Percentiles rank a stretch among this genome's conserved stretches.
Conservation (phyloP, 2,329 filamentous ascomycete genomes). For the Chaetomiaceae sp. region DNA sequence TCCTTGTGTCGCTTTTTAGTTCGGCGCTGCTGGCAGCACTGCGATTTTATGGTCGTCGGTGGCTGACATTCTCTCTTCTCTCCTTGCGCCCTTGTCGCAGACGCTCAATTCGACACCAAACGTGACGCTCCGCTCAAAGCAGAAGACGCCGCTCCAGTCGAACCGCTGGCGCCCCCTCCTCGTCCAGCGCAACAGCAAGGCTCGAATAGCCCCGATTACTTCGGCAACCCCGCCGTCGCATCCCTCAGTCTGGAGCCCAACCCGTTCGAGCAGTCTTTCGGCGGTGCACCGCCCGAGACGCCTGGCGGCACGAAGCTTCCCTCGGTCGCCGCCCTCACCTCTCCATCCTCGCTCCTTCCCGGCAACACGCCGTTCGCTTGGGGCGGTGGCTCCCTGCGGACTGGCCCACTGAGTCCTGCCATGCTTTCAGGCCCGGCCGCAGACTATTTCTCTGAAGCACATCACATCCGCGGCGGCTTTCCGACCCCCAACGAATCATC, state of each 20-base stretch:
- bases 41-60: slow-evolving; percentile 16
- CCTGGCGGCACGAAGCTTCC: slow-evolving; percentile 79
- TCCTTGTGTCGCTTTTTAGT: slow-evolving; percentile 20
- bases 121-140: slow-evolving; percentile 42
- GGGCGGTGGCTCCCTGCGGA: slow-evolving; percentile 76
- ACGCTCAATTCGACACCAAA: slow-evolving; percentile 20
- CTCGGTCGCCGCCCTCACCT: slow-evolving; percentile 83
- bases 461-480: slow-evolving; percentile 73
- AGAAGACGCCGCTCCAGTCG: slow-evolving; percentile 52
- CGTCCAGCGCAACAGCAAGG: slow-evolving; percentile 48
- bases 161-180: slow-evolving; percentile 65
- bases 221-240: slow-evolving; percentile 47
- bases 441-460: slow-evolving; percentile 83
- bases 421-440: slow-evolving; percentile 85
- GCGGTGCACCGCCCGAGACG: slow-evolving; percentile 61
- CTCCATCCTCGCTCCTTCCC: slow-evolving; percentile 73
- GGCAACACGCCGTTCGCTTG: slow-evolving; percentile 72
- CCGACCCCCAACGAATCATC: slow-evolving; percentile 96
- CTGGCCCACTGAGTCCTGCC: slow-evolving; percentile 89
- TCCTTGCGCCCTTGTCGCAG: too few relatives aligned
- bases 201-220: slow-evolving; percentile 60
- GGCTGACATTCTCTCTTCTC: slow-evolving; percentile 17
- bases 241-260: slow-evolving; percentile 78
- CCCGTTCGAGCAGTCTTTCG: slow-evolving; percentile 94
- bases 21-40: not conserved